These are phyloP conservation scores for Magnolia sinica DNA, from an alignment of 164 flowering plant species.

Conservation along the genomic window DNA sequence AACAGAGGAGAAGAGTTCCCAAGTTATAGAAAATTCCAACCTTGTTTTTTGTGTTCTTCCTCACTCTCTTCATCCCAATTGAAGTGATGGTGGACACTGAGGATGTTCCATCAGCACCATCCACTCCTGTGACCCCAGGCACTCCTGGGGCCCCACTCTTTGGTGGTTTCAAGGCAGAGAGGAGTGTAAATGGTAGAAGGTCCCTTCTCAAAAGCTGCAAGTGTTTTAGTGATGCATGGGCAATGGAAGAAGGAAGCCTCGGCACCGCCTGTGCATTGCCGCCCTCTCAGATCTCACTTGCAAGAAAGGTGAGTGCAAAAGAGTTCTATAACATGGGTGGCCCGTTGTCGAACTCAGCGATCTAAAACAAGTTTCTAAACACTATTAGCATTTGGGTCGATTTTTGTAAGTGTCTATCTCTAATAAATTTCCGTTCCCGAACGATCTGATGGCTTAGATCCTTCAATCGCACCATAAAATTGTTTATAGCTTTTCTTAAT, in stretches of 20 bases:
- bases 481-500: too few relatives aligned
- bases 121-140: conserved; percentile 59
- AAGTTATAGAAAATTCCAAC: neutral
- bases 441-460: too few relatives aligned
- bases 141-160: conserved; percentile 68
- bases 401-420: too few relatives aligned
- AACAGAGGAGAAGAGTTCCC: neutral
- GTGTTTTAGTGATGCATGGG: conserved; percentile 55
- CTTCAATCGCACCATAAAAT: too few relatives aligned
- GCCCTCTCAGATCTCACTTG: conserved; percentile 46
- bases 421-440: too few relatives aligned
- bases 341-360: neutral
- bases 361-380: neutral
- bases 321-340: neutral
- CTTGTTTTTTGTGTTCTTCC: neutral
- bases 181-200: conserved; percentile 19
- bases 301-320: conserved; percentile 45
- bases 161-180: conserved; percentile 38
- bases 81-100: conserved; percentile 33
- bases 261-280: conserved; percentile 44
- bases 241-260: conserved; percentile 48
- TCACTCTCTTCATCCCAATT: neutral
- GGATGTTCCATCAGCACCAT: conserved; percentile 44
- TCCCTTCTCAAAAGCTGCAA: conserved; percentile 47
- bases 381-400: too few relatives aligned